phyloP scores from a whole-genome alignment of 352 stramenopile genomes.

The Phytophthora citrophthora region DNA sequence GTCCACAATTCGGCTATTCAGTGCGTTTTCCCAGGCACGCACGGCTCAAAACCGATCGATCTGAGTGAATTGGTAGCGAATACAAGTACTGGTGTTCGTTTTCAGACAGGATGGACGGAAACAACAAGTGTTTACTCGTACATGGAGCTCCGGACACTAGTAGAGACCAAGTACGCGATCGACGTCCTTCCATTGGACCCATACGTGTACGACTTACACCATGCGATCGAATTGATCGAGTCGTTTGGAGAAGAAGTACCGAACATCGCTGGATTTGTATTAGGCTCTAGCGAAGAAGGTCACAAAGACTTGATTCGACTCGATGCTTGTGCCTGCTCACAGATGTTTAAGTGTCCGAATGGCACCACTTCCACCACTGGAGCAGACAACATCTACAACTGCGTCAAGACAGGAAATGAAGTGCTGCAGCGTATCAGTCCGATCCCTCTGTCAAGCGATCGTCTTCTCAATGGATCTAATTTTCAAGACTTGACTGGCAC shows the following conservation, averaged over 20 bases:
- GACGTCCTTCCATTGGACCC: slow-evolving; percentile 86
- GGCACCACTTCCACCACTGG: slow-evolving; percentile 82
- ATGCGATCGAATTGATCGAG: slow-evolving; percentile 87
- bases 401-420: slow-evolving; percentile 89
- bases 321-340: slow-evolving; percentile 94
- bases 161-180: slow-evolving; percentile 48
- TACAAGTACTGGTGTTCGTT: slow-evolving; percentile 45
- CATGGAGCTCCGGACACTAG: slow-evolving; percentile 62
- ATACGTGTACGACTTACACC: slow-evolving; percentile 93
- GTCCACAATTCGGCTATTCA: slow-evolving; percentile 55
- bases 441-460: slow-evolving; percentile 63
- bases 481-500: slow-evolving; percentile 82
- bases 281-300: slow-evolving; percentile 26
- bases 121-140: slow-evolving; percentile 77
- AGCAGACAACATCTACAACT: slow-evolving; percentile 86
- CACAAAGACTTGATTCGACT: slow-evolving; percentile 66
- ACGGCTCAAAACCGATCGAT: slow-evolving; percentile 27
- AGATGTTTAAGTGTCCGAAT: slow-evolving; percentile 95
- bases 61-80: slow-evolving; percentile 34
- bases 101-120: slow-evolving; percentile 78
- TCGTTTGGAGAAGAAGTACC: slow-evolving; percentile 86
- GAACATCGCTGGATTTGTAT: slow-evolving; percentile 74
- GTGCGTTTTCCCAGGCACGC: slow-evolving; percentile 58
- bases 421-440: slow-evolving; percentile 89
- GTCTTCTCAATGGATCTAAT: slow-evolving; percentile 64